phyloP scores from a whole-genome alignment of 805 yeast genomes.

The Yarrowia sp. region DNA sequence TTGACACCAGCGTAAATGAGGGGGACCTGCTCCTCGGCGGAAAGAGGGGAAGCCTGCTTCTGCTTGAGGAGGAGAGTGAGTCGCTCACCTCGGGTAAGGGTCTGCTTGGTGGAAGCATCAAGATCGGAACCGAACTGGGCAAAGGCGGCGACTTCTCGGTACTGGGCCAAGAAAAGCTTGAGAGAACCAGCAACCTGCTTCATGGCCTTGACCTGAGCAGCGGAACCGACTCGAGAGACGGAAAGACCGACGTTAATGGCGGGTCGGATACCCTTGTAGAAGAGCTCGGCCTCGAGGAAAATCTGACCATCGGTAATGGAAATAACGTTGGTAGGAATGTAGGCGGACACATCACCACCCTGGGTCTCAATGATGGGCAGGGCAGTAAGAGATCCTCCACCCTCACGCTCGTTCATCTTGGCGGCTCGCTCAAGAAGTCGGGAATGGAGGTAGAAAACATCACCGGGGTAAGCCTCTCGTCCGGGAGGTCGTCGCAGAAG shows the following conservation, averaged over 20 bases:
- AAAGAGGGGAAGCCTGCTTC: conserved; percentile 93
- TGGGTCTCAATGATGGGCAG: conserved; percentile 96
- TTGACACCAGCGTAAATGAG: conserved; percentile 99
- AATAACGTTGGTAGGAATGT: conserved; percentile 96
- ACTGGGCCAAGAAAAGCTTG: conserved; percentile 99
- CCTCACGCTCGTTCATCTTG: conserved; percentile 84
- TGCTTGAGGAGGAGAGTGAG: conserved; percentile 98
- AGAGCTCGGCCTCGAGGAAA: conserved; percentile 98
- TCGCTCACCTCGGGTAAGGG: conserved; percentile 99
- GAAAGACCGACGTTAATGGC: conserved; percentile 99
- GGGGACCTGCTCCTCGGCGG: conserved; percentile 99
- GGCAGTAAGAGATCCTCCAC: conserved; percentile 95
- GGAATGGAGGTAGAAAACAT: conserved; percentile 92
- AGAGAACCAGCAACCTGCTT: conserved; percentile 99
- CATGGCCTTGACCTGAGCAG: conserved; percentile 99
- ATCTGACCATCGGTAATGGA: conserved; percentile 97
- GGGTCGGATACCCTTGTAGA: conserved; percentile 99
- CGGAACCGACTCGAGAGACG: conserved; percentile 99
- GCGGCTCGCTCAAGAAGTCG: conserved; percentile 97
- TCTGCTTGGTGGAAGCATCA: conserved; percentile 99
- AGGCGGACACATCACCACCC: conserved; percentile 99
- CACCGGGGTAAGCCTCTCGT: conserved; percentile 97
- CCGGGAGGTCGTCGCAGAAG: conserved; percentile 97
- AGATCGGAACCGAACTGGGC: conserved; percentile 99
- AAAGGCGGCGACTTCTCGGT: conserved; percentile 99